Base-by-base conservation (phyloP, 192 early-diverging fungal genomes). In the Linnemannia zychae region DNA sequence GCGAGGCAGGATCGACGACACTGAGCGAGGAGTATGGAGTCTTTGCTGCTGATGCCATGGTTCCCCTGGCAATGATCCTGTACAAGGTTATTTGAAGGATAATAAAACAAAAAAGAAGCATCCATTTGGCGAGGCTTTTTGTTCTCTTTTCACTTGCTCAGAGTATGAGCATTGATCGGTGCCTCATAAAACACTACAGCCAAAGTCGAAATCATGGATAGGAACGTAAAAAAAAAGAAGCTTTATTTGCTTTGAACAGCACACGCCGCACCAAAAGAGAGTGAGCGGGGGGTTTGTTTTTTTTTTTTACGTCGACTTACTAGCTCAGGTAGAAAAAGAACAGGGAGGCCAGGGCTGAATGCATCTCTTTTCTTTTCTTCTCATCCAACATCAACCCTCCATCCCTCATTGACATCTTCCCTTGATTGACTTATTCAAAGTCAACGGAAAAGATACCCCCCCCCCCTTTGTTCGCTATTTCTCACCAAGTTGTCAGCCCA, bases 61-160 rank as follows among this genome's bases (percentile, higher is more conserved):
- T 85, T n/a, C 83, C 83, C 46, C 63, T 85, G 12, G 83, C 78
- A 11, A 85, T 85, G 83, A 74, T 85, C 34, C 78, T 85, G 28
- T 85, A 85, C 78, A 79, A 73, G 22, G 77, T 84, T 24, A 34
- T 75, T 22, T 84, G 75, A 63, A n/a, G 72, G 9, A 63, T 67
- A 22, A 16, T 47, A 69, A n/a, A 69, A 69, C 40, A 60, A 38
- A 44, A 6, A 47, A 20, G 33, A 12, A 50, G n/a, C 12, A 20
- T 34, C 48, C 33, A 6, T 24, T n/a, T n/a, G n/a, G n/a, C n/a
- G n/a, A n/a, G n/a, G n/a, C n/a, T n/a, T n/a, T n/a, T n/a, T n/a
- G n/a, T n/a, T n/a, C n/a, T 53, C 57, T 53, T 37, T 20, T 73
- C 36, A 63, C 12, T 46, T 46, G 17, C 28, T 33, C 17, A 11